Evolutionary conservation across 2,329 filamentous ascomycete species (phyloP).

Genomic region (Talaromyces sp.): DNA sequence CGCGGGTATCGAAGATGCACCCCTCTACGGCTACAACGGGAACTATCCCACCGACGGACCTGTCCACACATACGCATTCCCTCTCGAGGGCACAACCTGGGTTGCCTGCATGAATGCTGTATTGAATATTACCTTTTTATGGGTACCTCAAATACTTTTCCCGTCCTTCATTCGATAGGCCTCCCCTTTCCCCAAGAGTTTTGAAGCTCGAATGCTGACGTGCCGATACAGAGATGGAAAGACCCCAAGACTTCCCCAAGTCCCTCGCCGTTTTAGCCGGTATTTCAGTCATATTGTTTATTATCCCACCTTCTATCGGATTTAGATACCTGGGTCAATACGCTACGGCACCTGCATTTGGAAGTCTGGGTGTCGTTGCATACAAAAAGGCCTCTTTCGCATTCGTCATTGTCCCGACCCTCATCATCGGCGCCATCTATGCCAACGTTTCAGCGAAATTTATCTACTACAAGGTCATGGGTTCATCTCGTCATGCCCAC

Average conservation of each 20-base stretch:
- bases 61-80: conserved; percentile 49
- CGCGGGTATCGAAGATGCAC: conserved; percentile 45
- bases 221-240: conserved; percentile 1
- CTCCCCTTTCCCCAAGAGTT: not conserved
- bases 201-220: not conserved
- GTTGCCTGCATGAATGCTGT: conserved; percentile 51
- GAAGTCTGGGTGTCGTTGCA: conserved; percentile 40
- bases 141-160: conserved; percentile 52
- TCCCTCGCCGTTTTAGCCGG: conserved; percentile 45
- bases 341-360: conserved; percentile 50
- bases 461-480: conserved; percentile 45
- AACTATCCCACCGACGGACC: conserved; percentile 43
- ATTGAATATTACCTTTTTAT: conserved; percentile 50
- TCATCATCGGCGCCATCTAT: conserved; percentile 51
- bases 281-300: conserved; percentile 49
- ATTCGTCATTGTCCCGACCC: conserved; percentile 51
- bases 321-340: conserved; percentile 51
- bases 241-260: conserved; percentile 51
- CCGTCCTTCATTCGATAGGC: conserved; percentile 53
- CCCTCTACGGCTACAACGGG: conserved; percentile 46
- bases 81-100: conserved; percentile 45
- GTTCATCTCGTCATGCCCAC: conserved; percentile 45
- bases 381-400: conserved; percentile 52
- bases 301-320: conserved; percentile 49
- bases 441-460: conserved; percentile 50